Base-by-base conservation (phyloP, 352 stramenopile genomes). In the Thraustochytrium sp. region DNA sequence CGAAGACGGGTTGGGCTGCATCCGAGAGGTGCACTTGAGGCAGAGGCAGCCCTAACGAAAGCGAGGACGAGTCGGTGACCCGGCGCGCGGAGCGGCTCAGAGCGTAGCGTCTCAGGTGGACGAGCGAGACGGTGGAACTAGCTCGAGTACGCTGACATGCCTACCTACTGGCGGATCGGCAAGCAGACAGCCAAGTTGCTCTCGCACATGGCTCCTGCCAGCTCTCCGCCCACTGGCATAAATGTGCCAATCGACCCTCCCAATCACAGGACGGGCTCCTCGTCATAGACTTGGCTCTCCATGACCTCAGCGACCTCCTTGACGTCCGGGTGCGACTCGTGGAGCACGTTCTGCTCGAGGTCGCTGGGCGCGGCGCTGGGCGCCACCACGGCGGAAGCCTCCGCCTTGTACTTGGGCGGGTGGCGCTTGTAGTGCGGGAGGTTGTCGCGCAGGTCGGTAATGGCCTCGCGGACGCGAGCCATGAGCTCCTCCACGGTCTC, bases 401-500 rank as follows among this genome's bases (percentile, higher is more conserved):
- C 36, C 11, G 36, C 59, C 36, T 72, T 31, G 21, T 21, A 5
- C 5, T 11, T 44, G 26, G n/a, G 42, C 9, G 59, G 36, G 16
- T 21, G 42, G 5, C 40, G 16, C 44, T 75, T 54, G 62, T 51
- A 84, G 49, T 34, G 53, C 38, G 75, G 75, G 34, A 84, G 40
- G 23, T 78, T 44, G 42, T 83, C 37, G 11, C 37, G 75, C 18
- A 84, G 56, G 55, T 83, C 31, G 2, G 34, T 9, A 5, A 84
- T 62, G 16, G 34, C 36, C 16, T 73, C 59, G 36, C 54, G 44
- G 16, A 84, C 75, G 16, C 29, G 37, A 63, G 53, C 75, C 37
- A 34, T 75, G 38, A 84, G 61, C 2, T 76, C 75, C 59, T 76
- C 59, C 18, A 29, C 16, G 9, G 74, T 59, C 31, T 75, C 56